Base-by-base conservation (phyloP, 805 yeast genomes). In the Lipomyces chichibuensis region DNA sequence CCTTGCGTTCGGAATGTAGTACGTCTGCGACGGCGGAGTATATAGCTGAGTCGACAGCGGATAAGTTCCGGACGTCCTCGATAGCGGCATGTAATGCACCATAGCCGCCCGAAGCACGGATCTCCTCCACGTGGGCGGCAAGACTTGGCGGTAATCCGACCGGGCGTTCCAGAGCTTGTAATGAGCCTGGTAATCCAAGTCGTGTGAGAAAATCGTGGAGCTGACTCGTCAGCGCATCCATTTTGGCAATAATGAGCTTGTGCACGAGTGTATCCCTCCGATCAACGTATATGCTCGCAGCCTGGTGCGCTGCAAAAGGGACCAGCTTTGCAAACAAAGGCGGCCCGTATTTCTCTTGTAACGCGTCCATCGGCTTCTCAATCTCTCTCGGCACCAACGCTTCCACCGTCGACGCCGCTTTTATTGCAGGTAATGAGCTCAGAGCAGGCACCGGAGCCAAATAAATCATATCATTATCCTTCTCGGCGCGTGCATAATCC, bases 391-490 rank as follows among this genome's bases (percentile, higher is more conserved):
- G 77, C 2, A 78, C 78, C 53, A 78, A 69, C 0, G 85, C 78
- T 61, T 84, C 84, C 1, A 88, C 91, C 82, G 89, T 85, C 3
- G 84, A 76, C 0, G 87, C 87, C 1, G 84, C 83, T 1, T 77
- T 74, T 2, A 87, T 79, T 0, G 80, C 72, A 0, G 84, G 80
- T 1, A 87, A 71, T 1, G 70, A 39, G 1, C 81, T 79, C 0
- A 74, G 65, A 8, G 70, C 7, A 71, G 96, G 96, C 0, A 91
- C 87, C 1, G 80, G 78, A 65, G 89, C 88, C 52, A 90, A 77
- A 76, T 91, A 91, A 5, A 93, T 87, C 72, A 92, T 80, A 73
- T 92, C 93, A 75, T 92, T 92, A 71, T 92, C 97, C 70, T 87
- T 83, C 70, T 89, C 92, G 0, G 93, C 85, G 2, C 84, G 80